These are phyloP conservation scores for Orychophragmus violaceus DNA, from an alignment of 345 rosid species.

Conservation along the genomic window DNA sequence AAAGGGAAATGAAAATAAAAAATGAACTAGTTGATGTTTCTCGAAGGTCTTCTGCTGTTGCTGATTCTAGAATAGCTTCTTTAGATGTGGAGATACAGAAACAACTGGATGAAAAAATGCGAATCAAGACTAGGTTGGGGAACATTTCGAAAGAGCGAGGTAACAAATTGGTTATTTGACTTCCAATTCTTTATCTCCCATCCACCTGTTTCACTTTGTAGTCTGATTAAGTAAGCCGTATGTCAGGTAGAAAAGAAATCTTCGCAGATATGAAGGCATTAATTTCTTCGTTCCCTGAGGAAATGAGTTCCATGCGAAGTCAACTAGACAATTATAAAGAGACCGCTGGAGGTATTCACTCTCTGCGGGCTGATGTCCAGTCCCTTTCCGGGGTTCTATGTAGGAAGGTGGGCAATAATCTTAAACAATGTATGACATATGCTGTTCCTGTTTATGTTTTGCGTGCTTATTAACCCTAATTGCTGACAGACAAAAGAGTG, in stretches of 20 bases:
- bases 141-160: slow-evolving; percentile 75
- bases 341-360: slow-evolving; percentile 69
- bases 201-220: slow-evolving; percentile 10
- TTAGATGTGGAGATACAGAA: slow-evolving; percentile 57
- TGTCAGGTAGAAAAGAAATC: slow-evolving; percentile 83
- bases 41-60: slow-evolving; percentile 59
- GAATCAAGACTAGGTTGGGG: slow-evolving; percentile 57
- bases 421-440: not conserved
- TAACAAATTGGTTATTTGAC: slow-evolving; percentile 25
- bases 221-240: slow-evolving; percentile 27
- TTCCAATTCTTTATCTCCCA: not conserved
- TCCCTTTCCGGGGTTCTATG: slow-evolving; percentile 61
- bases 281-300: slow-evolving; percentile 84
- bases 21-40: slow-evolving; percentile 66
- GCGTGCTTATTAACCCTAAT: slow-evolving; percentile 11
- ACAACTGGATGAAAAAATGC: slow-evolving; percentile 51
- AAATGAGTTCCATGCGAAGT: slow-evolving; percentile 80
- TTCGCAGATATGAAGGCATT: slow-evolving; percentile 77
- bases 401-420: slow-evolving; percentile 57
- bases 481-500: slow-evolving; percentile 63
- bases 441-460: slow-evolving; percentile 12
- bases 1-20: slow-evolving; percentile 68
- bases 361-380: slow-evolving; percentile 73
- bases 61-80: slow-evolving; percentile 61
- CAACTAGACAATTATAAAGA: slow-evolving; percentile 68